Evolutionary conservation across 345 rosid species (phyloP).

Genomic region (Eucalyptus decipiens): DNA sequence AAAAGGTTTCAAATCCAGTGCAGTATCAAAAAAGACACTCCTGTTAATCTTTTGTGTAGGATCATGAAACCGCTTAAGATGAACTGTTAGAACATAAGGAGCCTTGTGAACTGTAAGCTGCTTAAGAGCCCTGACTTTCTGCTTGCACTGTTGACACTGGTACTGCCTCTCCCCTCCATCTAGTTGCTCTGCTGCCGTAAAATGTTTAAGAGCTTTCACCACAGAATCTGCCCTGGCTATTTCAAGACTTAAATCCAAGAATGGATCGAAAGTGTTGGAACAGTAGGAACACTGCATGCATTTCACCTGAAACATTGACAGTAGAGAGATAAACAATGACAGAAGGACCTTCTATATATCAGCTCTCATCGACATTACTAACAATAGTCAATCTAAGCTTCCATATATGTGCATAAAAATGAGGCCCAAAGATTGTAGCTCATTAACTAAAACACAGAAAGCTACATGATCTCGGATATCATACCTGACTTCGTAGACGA

Average conservation of each 20-base stretch:
- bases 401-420: background rate
- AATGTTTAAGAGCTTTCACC: conserved; percentile 59
- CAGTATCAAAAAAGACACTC: conserved; percentile 51
- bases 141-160: conserved; percentile 79
- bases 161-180: conserved; percentile 92
- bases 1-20: conserved; percentile 77
- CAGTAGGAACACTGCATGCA: conserved; percentile 68
- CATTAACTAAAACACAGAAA: background rate
- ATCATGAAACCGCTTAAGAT: conserved; percentile 84
- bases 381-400: background rate
- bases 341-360: background rate
- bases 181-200: conserved; percentile 63
- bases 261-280: conserved; percentile 86
- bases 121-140: conserved; percentile 79
- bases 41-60: conserved; percentile 66
- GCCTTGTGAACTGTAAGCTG: conserved; percentile 82
- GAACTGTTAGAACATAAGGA: conserved; percentile 75
- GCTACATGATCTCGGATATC: background rate
- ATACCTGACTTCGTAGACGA: conserved; percentile 84
- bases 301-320: conserved; percentile 31
- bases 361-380: background rate
- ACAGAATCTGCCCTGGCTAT: conserved; percentile 73
- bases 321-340: background rate
- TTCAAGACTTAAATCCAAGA: conserved; percentile 87
- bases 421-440: background rate